A percentile compares a stretch with the other conserved stretches of the same genome.
Evolutionary conservation across 2,329 filamentous ascomycete species (phyloP).

Genomic region (Xylogone sp.): DNA sequence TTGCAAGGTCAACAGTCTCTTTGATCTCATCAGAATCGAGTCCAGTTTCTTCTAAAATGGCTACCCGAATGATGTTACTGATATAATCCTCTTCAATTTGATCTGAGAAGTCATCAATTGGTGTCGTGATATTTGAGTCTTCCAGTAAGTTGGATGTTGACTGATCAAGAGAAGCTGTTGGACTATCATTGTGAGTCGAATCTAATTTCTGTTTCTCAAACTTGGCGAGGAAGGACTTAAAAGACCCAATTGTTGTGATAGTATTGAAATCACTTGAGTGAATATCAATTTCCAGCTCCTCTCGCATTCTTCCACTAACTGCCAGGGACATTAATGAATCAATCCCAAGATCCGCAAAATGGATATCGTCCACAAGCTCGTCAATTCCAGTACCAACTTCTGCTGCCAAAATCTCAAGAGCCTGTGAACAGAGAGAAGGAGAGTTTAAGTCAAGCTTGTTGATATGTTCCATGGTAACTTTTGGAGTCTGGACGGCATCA

Average conservation of each 20-base stretch:
- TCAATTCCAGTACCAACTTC: conserved; percentile 52
- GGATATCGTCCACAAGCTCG: conserved; percentile 52
- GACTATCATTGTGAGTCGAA: too few relatives aligned
- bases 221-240: conserved; percentile 42
- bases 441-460: conserved; percentile 47
- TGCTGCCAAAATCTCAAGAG: conserved; percentile 51
- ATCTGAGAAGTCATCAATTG: conserved; percentile 36
- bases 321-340: conserved; percentile 60
- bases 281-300: conserved; percentile 54
- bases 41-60: conserved; percentile 70
- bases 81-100: conserved; percentile 40
- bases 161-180: conserved; percentile 7
- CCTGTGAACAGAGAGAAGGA: conserved; percentile 37
- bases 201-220: conserved; percentile 26
- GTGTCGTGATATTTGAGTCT: conserved; percentile 50
- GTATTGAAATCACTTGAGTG: conserved; percentile 27
- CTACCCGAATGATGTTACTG: conserved; percentile 55
- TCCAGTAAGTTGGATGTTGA: conserved; percentile 39
- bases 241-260: conserved; percentile 48
- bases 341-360: conserved; percentile 54
- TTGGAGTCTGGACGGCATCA: conserved; percentile 20
- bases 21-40: conserved; percentile 56
- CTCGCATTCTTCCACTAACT: conserved; percentile 52
- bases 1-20: conserved; percentile 48
- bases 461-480: conserved; percentile 44